Percentiles rank a stretch among this genome's conserved stretches.
Evolutionary conservation across 306 rosid species (phyloP).

Genomic region (Mimosa pudica): DNA sequence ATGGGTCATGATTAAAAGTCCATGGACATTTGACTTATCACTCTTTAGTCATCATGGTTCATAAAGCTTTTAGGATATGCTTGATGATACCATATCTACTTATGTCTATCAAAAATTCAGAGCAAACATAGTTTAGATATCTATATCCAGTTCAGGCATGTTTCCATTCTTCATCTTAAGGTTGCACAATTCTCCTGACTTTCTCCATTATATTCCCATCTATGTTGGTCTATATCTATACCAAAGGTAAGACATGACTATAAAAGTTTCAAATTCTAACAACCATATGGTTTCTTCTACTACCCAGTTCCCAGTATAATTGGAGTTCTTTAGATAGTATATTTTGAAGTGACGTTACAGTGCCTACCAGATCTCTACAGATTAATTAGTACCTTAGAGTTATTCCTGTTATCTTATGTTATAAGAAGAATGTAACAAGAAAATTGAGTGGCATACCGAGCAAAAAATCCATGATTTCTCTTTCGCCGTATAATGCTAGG

Average conservation of each 20-base stretch:
- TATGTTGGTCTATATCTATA: slow-evolving; percentile 17
- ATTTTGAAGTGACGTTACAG: slow-evolving; percentile 7
- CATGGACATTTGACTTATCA: not conserved
- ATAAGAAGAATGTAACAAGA: slow-evolving; percentile 18
- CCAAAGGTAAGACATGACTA: slow-evolving; percentile 5
- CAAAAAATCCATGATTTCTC: slow-evolving; percentile 93
- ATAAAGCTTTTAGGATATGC: slow-evolving; percentile 16
- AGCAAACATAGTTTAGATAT: slow-evolving; percentile 22
- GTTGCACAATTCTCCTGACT: slow-evolving; percentile 19
- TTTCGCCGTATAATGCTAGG: slow-evolving; percentile 80
- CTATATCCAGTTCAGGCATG: slow-evolving; percentile 8
- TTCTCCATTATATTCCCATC: slow-evolving; percentile 2
- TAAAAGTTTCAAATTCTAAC: not conserved
- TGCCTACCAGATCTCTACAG: slow-evolving; percentile 17
- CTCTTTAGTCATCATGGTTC: not conserved
- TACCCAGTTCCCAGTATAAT: not conserved
- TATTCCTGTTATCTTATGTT: not conserved
- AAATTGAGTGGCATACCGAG: slow-evolving; percentile 58
- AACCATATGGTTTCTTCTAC: slow-evolving; percentile 11
- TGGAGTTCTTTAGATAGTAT: not conserved
- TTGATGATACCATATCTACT: slow-evolving; percentile 20
- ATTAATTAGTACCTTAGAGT: not conserved
- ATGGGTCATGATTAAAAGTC: slow-evolving; percentile 13
- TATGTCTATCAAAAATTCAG: slow-evolving; percentile 4
- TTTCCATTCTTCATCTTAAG: slow-evolving; percentile 24